These are phyloP conservation scores for Phascolomyces articulosus DNA, from an alignment of 371 early-diverging fungal species.

Conservation along the genomic window DNA sequence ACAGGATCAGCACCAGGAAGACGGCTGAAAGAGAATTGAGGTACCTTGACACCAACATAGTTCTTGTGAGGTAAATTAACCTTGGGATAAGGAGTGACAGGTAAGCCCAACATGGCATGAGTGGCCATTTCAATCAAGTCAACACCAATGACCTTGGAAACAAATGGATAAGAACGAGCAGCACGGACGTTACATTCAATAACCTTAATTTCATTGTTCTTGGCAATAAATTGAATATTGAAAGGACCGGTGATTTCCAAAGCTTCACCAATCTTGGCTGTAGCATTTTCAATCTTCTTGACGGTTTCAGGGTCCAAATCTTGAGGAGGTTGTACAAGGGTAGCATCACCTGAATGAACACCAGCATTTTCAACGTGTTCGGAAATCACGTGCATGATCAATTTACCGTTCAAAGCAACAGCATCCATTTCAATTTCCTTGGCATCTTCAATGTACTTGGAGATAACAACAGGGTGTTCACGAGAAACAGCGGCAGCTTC, in stretches of 20 bases:
- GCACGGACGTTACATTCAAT: conserved; percentile 98
- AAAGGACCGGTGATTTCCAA: conserved; percentile 93
- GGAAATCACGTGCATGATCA: conserved; percentile 86
- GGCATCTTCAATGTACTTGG: conserved; percentile 92
- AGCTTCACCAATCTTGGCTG: conserved; percentile 88
- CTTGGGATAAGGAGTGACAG: conserved; percentile 61
- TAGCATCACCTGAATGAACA: conserved; percentile 97
- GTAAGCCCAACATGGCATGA: conserved; percentile 69
- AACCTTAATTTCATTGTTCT: conserved; percentile 88
- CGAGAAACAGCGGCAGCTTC: conserved; percentile 89
- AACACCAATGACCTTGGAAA: conserved; percentile 89
- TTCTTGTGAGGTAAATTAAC: conserved; percentile 67
- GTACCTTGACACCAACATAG: conserved; percentile 90
- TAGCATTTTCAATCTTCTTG: conserved; percentile 80
- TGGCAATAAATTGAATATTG: conserved; percentile 94
- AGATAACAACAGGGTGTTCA: conserved; percentile 91
- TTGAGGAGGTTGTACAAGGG: conserved; percentile 86
- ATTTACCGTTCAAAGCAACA: conserved; percentile 82
- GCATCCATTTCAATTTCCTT: conserved; percentile 95
- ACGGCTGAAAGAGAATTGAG: conserved; percentile 94
- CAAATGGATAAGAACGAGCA: conserved; percentile 95
- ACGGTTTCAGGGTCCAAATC: conserved; percentile 70
- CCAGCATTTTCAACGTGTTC: conserved; percentile 97
- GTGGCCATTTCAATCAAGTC: conserved; percentile 92
- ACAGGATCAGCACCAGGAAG: conserved; percentile 94